A percentile compares a stretch with the other conserved stretches of the same genome.
Conservation (phyloP, 2,329 filamentous ascomycete species). For the Dendryphion nanum region DNA sequence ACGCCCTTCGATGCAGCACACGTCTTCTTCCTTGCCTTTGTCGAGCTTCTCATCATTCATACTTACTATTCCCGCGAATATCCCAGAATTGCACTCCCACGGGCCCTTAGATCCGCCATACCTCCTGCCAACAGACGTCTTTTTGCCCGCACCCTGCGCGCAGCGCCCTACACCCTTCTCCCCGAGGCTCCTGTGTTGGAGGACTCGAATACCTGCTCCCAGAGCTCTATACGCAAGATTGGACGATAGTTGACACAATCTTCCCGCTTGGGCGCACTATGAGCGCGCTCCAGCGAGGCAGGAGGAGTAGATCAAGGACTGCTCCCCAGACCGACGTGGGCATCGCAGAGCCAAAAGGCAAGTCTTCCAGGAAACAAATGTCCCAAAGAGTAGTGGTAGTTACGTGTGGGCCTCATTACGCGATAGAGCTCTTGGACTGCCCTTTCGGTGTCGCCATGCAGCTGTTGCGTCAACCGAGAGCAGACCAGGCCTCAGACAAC, state of each 20-base stretch:
- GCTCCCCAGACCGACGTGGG: constrained; percentile 21
- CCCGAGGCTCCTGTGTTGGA: constrained; percentile 16
- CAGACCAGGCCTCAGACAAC: too few relatives aligned
- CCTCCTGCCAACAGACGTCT: constrained; percentile 17
- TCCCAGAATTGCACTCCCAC: constrained; percentile 11
- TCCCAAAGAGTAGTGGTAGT: too few relatives aligned
- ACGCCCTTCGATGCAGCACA: constrained; percentile 15
- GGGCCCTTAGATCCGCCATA: constrained; percentile 21
- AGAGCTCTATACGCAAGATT: constrained; percentile 14
- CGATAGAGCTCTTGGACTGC: constrained; percentile 3
- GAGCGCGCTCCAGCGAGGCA: constrained; percentile 38
- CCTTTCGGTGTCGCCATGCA: constrained; percentile 9
- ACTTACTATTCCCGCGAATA: constrained; percentile 7
- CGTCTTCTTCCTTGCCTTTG: background rate
- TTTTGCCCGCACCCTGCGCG: constrained; percentile 29
- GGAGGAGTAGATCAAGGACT: constrained; percentile 38
- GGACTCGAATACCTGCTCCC: constrained; percentile 6
- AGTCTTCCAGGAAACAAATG: background rate
- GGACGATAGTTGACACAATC: constrained; percentile 24
- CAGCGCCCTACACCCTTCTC: constrained; percentile 12
- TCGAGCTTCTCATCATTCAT: background rate
- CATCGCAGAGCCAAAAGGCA: constrained; percentile 5
- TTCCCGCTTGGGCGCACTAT: constrained; percentile 38
- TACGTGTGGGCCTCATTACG: too few relatives aligned
- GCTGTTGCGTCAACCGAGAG: constrained; percentile 19